These are phyloP conservation scores for Nicotiana paniculata DNA, from an alignment of 257 asterid species.

Conservation along the genomic window DNA sequence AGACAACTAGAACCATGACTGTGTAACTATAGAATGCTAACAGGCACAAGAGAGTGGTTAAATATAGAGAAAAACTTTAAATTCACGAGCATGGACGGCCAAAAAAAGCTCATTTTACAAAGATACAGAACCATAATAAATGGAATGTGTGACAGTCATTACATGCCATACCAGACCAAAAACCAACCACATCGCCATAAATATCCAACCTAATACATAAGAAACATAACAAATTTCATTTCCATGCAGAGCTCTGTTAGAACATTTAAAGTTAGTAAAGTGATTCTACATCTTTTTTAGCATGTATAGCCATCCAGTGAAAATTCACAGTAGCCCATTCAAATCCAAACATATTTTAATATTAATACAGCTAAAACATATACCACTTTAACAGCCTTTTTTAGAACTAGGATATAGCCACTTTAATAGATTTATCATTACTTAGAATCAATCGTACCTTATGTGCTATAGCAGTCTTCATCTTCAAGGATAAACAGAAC, in stretches of 20 bases:
- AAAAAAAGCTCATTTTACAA: neutral
- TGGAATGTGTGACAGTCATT: neutral
- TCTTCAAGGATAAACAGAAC: neutral
- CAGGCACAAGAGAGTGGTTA: neutral
- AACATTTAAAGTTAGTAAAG: neutral
- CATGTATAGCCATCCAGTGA: neutral
- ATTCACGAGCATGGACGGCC: neutral
- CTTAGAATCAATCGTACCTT: neutral
- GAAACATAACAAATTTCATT: neutral
- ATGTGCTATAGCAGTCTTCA: neutral
- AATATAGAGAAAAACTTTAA: neutral
- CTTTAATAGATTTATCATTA: neutral
- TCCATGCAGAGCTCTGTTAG: neutral
- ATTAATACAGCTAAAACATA: conserved; percentile 1
- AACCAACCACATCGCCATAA: neutral
- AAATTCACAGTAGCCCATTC: neutral
- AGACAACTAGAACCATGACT: neutral
- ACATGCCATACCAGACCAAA: neutral
- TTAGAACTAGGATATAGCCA: neutral
- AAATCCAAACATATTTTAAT: neutral
- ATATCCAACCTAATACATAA: neutral
- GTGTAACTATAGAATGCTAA: neutral
- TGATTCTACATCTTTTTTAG: neutral
- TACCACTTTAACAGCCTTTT: neutral
- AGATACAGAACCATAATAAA: neutral